Conservation (phyloP, 2,329 filamentous ascomycete genomes). For the Fusarium sp. region DNA sequence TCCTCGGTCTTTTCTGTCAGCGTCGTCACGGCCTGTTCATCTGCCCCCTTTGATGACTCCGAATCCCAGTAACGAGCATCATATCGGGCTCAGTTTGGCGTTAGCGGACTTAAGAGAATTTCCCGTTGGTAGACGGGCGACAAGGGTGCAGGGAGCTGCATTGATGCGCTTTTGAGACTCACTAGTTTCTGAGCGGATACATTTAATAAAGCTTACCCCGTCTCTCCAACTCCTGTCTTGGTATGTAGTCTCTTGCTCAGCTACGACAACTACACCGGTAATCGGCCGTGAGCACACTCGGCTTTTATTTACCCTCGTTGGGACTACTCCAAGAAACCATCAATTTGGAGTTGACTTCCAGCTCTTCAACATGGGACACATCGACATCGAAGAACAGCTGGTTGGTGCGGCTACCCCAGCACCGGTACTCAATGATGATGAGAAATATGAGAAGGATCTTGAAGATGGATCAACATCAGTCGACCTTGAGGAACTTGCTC, state of each 20-base stretch:
- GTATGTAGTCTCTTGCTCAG: neutral
- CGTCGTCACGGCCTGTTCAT: conserved; percentile 3
- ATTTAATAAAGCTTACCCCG: conserved; percentile 5
- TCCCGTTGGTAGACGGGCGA: neutral
- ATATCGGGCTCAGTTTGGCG: neutral
- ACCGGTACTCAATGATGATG: conserved; percentile 1
- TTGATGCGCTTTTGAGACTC: neutral
- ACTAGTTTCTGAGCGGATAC: neutral
- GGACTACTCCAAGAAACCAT: neutral
- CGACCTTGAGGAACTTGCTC: conserved; percentile 31
- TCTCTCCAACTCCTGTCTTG: neutral
- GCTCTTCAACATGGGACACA: conserved; percentile 22
- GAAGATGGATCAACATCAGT: conserved; percentile 39
- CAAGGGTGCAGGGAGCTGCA: conserved; percentile 6
- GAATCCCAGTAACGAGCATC: neutral
- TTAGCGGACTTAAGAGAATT: conserved; percentile 31
- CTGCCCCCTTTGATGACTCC: conserved; percentile 10
- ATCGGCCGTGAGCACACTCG: neutral
- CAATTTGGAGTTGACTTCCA: neutral
- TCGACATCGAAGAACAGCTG: conserved; percentile 21
- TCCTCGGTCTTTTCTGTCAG: neutral
- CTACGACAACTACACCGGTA: neutral
- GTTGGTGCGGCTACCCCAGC: conserved; percentile 14
- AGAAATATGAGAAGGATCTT: conserved; percentile 31
- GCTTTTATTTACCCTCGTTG: neutral